Percentiles rank a stretch among this genome's conserved stretches.
Evolutionary conservation across 495 filamentous ascomycete species (phyloP).

Genomic region (Lasiosphaeris hirsuta): DNA sequence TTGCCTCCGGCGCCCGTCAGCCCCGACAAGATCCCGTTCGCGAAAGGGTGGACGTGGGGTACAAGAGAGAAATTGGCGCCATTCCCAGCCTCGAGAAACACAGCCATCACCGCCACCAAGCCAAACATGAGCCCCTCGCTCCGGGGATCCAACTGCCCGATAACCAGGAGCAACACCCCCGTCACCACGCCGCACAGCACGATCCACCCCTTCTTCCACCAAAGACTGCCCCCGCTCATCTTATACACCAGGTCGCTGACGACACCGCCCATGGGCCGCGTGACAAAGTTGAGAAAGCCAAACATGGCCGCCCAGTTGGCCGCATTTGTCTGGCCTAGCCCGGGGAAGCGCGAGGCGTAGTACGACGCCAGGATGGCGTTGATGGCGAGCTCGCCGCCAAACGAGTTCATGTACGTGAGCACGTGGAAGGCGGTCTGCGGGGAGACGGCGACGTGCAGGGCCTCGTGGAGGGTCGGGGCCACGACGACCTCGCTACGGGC

Average conservation of each 20-base stretch:
- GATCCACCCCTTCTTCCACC: slow-evolving; percentile 75
- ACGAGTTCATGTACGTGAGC: slow-evolving; percentile 77
- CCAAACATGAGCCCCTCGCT: slow-evolving; percentile 67
- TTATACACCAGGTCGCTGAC: slow-evolving; percentile 70
- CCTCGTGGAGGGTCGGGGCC: slow-evolving; percentile 61
- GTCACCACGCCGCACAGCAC: slow-evolving; percentile 59
- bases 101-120: slow-evolving; percentile 64
- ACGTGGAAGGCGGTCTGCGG: slow-evolving; percentile 65
- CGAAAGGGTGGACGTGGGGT: slow-evolving; percentile 76
- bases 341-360: slow-evolving; percentile 73
- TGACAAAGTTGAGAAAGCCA: slow-evolving; percentile 78
- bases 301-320: slow-evolving; percentile 87
- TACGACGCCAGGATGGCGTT: slow-evolving; percentile 79
- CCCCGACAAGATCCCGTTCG: slow-evolving; percentile 67
- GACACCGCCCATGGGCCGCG: slow-evolving; percentile 71
- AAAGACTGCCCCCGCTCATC: slow-evolving; percentile 52
- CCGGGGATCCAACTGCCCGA: slow-evolving; percentile 64
- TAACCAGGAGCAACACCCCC: slow-evolving; percentile 65
- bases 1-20: slow-evolving; percentile 77
- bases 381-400: slow-evolving; percentile 81
- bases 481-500: slow-evolving; percentile 62
- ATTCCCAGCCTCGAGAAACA: slow-evolving; percentile 83
- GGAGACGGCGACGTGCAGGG: slow-evolving; percentile 57
- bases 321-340: slow-evolving; percentile 67
- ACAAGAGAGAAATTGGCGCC: slow-evolving; percentile 79